Percentiles rank a stretch among this genome's conserved stretches.
Conservation (phyloP, 208 protist species). For the Blechomonas ayalai region DNA sequence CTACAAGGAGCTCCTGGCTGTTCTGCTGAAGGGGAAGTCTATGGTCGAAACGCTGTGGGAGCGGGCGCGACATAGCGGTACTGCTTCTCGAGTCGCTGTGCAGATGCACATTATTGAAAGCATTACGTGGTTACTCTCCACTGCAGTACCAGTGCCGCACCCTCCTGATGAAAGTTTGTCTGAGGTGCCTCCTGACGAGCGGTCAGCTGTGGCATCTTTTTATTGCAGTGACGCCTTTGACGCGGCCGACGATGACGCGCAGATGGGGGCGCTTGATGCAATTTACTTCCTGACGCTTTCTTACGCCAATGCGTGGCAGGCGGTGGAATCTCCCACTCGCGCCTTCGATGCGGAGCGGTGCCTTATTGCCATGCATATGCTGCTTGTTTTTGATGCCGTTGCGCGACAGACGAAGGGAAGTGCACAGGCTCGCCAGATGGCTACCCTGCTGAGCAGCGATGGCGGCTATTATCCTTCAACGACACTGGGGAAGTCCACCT, state of each 20-base stretch:
- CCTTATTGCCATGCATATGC: slow-evolving; percentile 51
- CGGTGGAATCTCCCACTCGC: slow-evolving; percentile 63
- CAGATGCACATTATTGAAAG: slow-evolving; percentile 70
- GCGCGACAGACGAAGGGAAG: slow-evolving; percentile 17
- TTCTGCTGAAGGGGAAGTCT: slow-evolving; percentile 9
- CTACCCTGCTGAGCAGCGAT: slow-evolving; percentile 23
- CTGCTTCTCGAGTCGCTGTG: slow-evolving; percentile 58
- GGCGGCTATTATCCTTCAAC: slow-evolving; percentile 66
- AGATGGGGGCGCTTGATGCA: slow-evolving; percentile 29
- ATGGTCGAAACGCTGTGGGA: slow-evolving; percentile 36
- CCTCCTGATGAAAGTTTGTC: slow-evolving; percentile 3
- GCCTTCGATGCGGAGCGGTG: slow-evolving; percentile 57
- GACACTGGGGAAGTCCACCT: slow-evolving; percentile 31
- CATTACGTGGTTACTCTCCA: slow-evolving; percentile 59
- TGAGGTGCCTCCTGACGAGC: slow-evolving; percentile 11
- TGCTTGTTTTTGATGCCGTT: slow-evolving; percentile 67
- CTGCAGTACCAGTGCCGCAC: slow-evolving; percentile 44
- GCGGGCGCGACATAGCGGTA: slow-evolving; percentile 46
- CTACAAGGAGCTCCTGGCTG: slow-evolving; percentile 15
- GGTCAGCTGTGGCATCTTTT: slow-evolving; percentile 14
- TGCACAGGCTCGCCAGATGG: slow-evolving; percentile 21
- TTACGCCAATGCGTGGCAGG: slow-evolving; percentile 69
- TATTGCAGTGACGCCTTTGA: slow-evolving; percentile 11
- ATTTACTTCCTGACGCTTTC: slow-evolving; percentile 56
- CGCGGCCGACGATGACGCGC: slow-evolving; percentile 14